These are phyloP conservation scores for Iris macrosiphon DNA, from an alignment of 106 monocot species.

Conservation along the genomic window DNA sequence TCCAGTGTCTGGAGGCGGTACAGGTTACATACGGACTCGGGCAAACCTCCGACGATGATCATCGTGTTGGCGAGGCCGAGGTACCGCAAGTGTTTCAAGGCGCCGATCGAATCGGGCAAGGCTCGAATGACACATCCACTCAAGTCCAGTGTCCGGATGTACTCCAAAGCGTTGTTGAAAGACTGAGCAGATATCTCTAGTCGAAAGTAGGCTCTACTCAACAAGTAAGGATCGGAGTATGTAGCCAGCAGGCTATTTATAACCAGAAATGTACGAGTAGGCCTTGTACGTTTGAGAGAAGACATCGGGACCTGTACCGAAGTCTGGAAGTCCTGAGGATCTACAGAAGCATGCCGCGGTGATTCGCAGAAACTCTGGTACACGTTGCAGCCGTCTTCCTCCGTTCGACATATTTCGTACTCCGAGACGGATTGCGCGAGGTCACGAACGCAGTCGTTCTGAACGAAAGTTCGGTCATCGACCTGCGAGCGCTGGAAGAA, in stretches of 20 bases:
- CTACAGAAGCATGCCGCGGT: too few species aligned
- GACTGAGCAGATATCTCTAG: not conserved
- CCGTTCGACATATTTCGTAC: conserved; percentile 6
- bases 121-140: not conserved
- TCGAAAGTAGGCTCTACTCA: not conserved
- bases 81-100: conserved; percentile 6
- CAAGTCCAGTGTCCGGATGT: conserved; percentile 3
- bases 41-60: not conserved
- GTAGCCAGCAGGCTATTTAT: not conserved
- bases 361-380: not conserved
- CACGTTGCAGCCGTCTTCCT: not conserved
- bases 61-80: not conserved
- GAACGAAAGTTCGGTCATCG: not conserved
- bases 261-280: not conserved
- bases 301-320: not conserved
- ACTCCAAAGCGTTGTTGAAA: not conserved
- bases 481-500: conserved; percentile 8
- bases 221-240: not conserved
- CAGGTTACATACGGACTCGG: not conserved
- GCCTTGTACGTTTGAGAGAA: not conserved
- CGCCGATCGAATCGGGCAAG: not conserved
- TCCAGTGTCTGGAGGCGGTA: conserved; percentile 4
- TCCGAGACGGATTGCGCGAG: conserved; percentile 7
- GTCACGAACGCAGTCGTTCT: conserved; percentile 38
- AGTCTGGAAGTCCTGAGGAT: not conserved